Conservation (phyloP, 768 basidiomycete species). For the Mrakia frigida region DNA sequence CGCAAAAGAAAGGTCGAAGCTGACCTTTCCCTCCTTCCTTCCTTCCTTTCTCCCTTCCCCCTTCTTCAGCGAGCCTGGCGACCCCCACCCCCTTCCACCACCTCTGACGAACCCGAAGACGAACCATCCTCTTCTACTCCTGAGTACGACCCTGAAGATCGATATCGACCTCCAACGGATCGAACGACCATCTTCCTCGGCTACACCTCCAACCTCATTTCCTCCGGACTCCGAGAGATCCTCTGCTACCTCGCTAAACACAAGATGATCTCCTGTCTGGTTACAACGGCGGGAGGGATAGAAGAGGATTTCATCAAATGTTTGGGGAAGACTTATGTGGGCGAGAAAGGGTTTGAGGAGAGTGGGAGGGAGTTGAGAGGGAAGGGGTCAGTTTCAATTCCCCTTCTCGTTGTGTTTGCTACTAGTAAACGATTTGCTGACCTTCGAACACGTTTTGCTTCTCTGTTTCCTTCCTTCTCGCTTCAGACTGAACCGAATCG, state of each 20-base stretch:
- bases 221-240: slow-evolving; percentile 90
- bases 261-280: slow-evolving; percentile 78
- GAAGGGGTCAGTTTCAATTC: slow-evolving; percentile 52
- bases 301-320: slow-evolving; percentile 99
- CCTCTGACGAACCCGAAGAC: slow-evolving; percentile 52
- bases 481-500: slow-evolving; percentile 79
- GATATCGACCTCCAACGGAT: slow-evolving; percentile 51
- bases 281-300: slow-evolving; percentile 96
- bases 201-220: slow-evolving; percentile 97
- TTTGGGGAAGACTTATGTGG: slow-evolving; percentile 90
- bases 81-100: slow-evolving; percentile 54
- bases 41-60: neutral
- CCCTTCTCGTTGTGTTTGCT: neutral
- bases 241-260: slow-evolving; percentile 89
- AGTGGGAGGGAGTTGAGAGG: slow-evolving; percentile 81
- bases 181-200: slow-evolving; percentile 85
- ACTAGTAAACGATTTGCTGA: neutral
- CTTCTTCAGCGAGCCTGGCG: slow-evolving; percentile 71
- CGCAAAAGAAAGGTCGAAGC: neutral
- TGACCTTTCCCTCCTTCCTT: neutral
- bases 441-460: too few species aligned
- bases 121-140: neutral
- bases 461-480: neutral
- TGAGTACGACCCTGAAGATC: slow-evolving; percentile 5
- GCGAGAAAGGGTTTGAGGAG: slow-evolving; percentile 71